Evolutionary conservation across 495 filamentous ascomycete genomes (phyloP).

Genomic region (Hyaloscypha variabilis): DNA sequence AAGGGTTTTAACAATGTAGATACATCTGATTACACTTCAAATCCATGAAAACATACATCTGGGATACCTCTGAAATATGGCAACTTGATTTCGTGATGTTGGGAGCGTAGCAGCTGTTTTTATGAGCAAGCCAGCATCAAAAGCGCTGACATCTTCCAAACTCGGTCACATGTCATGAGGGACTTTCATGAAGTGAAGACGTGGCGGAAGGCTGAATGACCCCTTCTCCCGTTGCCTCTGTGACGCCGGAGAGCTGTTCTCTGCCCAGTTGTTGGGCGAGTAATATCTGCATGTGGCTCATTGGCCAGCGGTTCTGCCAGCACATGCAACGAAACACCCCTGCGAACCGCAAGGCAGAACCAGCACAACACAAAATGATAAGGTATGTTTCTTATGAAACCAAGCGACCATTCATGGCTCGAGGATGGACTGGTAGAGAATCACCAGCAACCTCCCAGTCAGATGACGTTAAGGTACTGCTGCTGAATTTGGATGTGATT

Average conservation of each 20-base stretch:
- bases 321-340: constrained; percentile 26
- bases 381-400: constrained; percentile 4
- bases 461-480: constrained; percentile 12
- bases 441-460: constrained; percentile 11
- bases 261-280: constrained; percentile 20
- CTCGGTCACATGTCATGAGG: background rate
- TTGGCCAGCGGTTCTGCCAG: constrained; percentile 26
- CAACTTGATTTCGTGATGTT: too few species aligned
- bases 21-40: too few species aligned
- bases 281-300: constrained; percentile 12
- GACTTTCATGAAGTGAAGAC: background rate
- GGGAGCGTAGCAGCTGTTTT: too few species aligned
- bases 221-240: background rate
- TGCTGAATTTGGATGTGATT: background rate
- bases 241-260: background rate
- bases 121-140: too few species aligned
- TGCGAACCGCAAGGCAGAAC: constrained; percentile 27
- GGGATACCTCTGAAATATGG: too few species aligned
- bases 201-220: background rate
- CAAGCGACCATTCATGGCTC: constrained; percentile 4
- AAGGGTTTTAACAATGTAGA: too few species aligned
- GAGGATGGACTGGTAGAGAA: background rate
- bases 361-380: constrained; percentile 9
- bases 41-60: too few species aligned
- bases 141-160: background rate